Evolutionary conservation across 2,329 filamentous ascomycete species (phyloP).

Genomic region (Stachybotrys elegans): DNA sequence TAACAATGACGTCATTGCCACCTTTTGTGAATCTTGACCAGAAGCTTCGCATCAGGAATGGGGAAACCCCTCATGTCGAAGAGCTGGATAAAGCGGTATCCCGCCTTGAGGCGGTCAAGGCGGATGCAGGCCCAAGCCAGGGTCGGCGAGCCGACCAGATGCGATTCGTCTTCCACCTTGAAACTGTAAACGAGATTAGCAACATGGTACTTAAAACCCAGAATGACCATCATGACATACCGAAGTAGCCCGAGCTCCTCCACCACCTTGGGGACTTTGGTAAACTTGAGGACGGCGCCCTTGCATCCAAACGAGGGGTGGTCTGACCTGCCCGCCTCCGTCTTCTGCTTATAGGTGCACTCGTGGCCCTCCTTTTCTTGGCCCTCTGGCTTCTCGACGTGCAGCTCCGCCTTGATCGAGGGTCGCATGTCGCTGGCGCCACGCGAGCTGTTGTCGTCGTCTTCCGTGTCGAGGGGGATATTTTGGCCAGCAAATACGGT

Average conservation of each 20-base stretch:
- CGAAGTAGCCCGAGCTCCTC: slow-evolving; percentile 69
- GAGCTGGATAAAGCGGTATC: slow-evolving; percentile 51
- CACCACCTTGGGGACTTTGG: slow-evolving; percentile 52
- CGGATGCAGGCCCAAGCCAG: slow-evolving; percentile 56
- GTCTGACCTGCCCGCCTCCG: slow-evolving; percentile 48
- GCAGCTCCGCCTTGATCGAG: slow-evolving; percentile 73
- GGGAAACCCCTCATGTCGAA: slow-evolving; percentile 39
- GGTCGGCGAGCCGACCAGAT: slow-evolving; percentile 31
- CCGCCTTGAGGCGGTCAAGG: slow-evolving; percentile 49
- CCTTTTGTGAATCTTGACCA: slow-evolving; percentile 48
- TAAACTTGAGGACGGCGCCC: slow-evolving; percentile 54
- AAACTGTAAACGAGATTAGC: slow-evolving; percentile 35
- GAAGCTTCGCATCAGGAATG: slow-evolving; percentile 40
- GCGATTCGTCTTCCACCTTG: slow-evolving; percentile 47
- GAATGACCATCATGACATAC: slow-evolving; percentile 44
- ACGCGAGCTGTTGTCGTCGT: slow-evolving; percentile 23
- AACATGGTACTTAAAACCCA: neutral
- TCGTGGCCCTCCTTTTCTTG: slow-evolving; percentile 37
- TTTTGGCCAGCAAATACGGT: slow-evolving; percentile 73
- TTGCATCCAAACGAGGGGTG: slow-evolving; percentile 57
- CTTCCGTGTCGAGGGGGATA: slow-evolving; percentile 36
- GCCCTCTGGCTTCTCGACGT: slow-evolving; percentile 60
- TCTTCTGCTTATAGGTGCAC: slow-evolving; percentile 56
- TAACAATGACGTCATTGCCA: slow-evolving; percentile 29
- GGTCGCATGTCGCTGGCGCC: slow-evolving; percentile 49